Percentiles rank a stretch among this genome's conserved stretches.
These are phyloP conservation scores for Salix koriyanagi DNA, from an alignment of 345 rosid species.

Conservation along the genomic window DNA sequence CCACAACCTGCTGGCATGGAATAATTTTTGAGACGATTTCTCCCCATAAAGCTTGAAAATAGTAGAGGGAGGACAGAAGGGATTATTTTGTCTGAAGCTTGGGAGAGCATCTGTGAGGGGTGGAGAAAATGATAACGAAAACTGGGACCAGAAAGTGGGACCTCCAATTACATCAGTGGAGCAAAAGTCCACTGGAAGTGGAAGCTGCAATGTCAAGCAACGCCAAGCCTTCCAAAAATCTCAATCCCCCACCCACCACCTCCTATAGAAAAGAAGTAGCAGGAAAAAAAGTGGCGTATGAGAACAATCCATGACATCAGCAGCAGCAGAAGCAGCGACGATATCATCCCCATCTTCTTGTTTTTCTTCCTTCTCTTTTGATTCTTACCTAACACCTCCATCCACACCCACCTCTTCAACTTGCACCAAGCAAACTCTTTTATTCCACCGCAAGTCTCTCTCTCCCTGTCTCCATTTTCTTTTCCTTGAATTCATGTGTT, in stretches of 20 bases:
- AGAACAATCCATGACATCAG: constrained; percentile 9
- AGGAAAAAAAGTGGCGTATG: background rate
- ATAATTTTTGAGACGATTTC: constrained; percentile 16
- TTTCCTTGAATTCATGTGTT: constrained; percentile 47
- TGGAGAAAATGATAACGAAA: constrained; percentile 19
- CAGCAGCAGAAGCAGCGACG: background rate
- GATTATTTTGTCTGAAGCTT: constrained; percentile 16
- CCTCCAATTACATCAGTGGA: constrained; percentile 37
- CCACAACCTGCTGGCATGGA: background rate
- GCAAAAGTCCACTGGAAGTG: constrained; percentile 34
- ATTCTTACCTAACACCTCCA: constrained; percentile 37
- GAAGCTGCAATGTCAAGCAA: constrained; percentile 57
- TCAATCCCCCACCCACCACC: constrained; percentile 35
- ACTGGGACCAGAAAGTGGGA: constrained; percentile 24
- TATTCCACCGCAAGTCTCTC: constrained; percentile 25
- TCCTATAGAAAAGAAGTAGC: background rate
- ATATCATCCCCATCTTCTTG: constrained; percentile 6
- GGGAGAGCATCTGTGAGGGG: constrained; percentile 4
- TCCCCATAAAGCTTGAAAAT: constrained; percentile 5
- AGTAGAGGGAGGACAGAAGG: background rate
- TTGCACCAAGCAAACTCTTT: constrained; percentile 31
- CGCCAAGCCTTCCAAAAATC: constrained; percentile 27
- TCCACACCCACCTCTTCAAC: constrained; percentile 31
- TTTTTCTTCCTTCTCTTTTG: constrained; percentile 9
- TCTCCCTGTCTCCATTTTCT: background rate